Evolutionary conservation across 1,284 basidiomycete species (phyloP), one percentile per base, ranked within the genome.

Genomic region (Singerocomus inundabilis): DNA sequence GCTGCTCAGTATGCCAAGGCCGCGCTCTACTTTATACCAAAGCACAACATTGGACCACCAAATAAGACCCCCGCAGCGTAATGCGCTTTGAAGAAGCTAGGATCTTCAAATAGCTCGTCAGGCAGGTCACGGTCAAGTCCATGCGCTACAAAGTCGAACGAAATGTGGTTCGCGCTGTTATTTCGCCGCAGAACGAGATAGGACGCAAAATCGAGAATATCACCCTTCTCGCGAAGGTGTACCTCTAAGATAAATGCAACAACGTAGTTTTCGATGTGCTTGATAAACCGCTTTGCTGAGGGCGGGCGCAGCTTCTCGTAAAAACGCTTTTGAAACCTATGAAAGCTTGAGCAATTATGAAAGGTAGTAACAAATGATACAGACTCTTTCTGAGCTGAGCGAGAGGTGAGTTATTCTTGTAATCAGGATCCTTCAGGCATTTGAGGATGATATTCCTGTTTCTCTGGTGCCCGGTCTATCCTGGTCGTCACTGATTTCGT

Each of bases 401-500:
- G 21, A 86, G 70, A 11, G 69, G 66, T 10, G 81, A 81, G 42
- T 73, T 70, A 57, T 84, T 78, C 45, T 78, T 70, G 72, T 74
- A 81, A n/a, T 72, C 66, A 12, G 75, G 63, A 57, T 81, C 70
- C 49, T 67, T 70, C 72, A 85, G 74, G 11, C 77, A 75, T 46
- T 78, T 73, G 46, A 80, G 68, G 54, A 82, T 79, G 18, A 78
- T 70, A 32, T 74, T 18, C 82, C 79, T 33, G 80, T 84, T 33
- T 69, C 64, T 33, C 73, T 70, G 29, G 82, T 84, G 48, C 80
- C 82, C 49, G 67, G 66, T 21, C 77, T 78, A 54, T 70, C 75
- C 67, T 84, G 83, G 46, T 84, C 82, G 58, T 87, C 84, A 60
- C 81, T 85, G 53, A 85, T 73, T 64, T 86, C 84, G 61, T 88